These are phyloP conservation scores for Leccinum ochraceum DNA, from an alignment of 768 basidiomycete species.

Conservation along the genomic window DNA sequence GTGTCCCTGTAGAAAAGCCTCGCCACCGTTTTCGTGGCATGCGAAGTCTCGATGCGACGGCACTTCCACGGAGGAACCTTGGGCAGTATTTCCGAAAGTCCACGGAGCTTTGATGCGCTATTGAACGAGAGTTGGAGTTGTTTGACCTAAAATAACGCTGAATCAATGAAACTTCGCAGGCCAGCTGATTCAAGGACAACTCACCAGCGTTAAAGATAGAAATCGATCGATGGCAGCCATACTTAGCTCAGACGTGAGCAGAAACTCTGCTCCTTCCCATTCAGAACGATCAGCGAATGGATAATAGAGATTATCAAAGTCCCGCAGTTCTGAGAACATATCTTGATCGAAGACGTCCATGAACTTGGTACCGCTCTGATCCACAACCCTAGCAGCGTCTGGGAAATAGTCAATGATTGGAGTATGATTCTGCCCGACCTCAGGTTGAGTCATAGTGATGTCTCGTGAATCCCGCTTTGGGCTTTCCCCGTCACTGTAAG, in stretches of 20 bases:
- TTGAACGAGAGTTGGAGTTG: conserved; percentile 22
- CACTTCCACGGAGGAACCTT: not conserved
- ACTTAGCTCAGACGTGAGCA: not conserved
- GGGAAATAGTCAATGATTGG: not conserved
- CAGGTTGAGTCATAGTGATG: not conserved
- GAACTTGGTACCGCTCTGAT: not conserved
- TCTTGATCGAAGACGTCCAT: not conserved
- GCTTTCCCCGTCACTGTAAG: not conserved
- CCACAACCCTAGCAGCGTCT: not conserved
- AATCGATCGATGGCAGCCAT: not conserved
- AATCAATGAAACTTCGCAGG: not conserved
- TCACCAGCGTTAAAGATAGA: not conserved
- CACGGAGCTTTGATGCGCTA: conserved; percentile 17
- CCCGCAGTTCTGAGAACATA: not conserved
- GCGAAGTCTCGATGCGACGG: not conserved
- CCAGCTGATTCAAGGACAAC: not conserved
- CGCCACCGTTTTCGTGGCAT: not conserved
- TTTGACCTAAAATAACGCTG: conserved; percentile 2
- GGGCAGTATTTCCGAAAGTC: not conserved
- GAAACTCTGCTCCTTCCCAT: not conserved
- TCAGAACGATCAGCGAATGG: not conserved
- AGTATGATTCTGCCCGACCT: not conserved
- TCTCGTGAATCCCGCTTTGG: not conserved
- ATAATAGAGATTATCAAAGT: not conserved
- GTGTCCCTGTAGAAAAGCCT: not conserved